phyloP scores from a whole-genome alignment of 2,329 filamentous ascomycete genomes.

The Nemania sp. region DNA sequence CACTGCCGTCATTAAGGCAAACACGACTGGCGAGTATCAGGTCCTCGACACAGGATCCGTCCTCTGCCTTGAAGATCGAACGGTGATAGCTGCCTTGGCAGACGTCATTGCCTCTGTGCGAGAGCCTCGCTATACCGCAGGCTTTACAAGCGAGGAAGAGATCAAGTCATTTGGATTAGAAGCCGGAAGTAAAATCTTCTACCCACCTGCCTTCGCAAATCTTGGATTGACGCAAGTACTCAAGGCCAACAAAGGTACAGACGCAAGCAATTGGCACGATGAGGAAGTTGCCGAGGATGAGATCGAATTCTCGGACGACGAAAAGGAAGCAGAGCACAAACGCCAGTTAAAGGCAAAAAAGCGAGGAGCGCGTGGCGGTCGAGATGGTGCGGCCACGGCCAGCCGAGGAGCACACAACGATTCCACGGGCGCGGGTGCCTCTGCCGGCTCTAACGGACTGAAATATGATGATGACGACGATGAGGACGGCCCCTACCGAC shows the following conservation, averaged over 20 bases:
- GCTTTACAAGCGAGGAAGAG: constrained; percentile 70
- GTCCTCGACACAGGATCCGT: constrained; percentile 85
- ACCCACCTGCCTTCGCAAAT: constrained; percentile 74
- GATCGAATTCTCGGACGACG: constrained; percentile 94
- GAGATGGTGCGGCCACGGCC: constrained; percentile 42
- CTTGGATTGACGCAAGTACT: constrained; percentile 87
- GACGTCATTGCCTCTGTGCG: constrained; percentile 86
- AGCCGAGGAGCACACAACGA: constrained; percentile 45
- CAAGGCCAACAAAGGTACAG: constrained; percentile 79
- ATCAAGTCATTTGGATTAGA: constrained; percentile 68
- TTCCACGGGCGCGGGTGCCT: constrained; percentile 37
- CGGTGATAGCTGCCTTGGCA: constrained; percentile 77
- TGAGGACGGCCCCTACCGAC: constrained; percentile 69
- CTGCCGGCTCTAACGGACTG: constrained; percentile 49
- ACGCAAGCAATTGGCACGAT: constrained; percentile 93
- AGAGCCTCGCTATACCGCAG: constrained; percentile 82
- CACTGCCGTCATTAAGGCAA: constrained; percentile 76
- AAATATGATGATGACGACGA: constrained; percentile 75
- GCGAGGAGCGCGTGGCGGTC: constrained; percentile 46
- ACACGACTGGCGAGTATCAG: constrained; percentile 76
- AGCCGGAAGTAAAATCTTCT: constrained; percentile 74
- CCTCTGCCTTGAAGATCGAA: constrained; percentile 75
- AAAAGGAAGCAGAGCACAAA: constrained; percentile 86
- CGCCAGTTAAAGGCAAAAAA: constrained; percentile 68
- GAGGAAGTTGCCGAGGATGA: constrained; percentile 87